Base-by-base conservation (phyloP, 352 stramenopile species). In the Pythium aquatile region DNA sequence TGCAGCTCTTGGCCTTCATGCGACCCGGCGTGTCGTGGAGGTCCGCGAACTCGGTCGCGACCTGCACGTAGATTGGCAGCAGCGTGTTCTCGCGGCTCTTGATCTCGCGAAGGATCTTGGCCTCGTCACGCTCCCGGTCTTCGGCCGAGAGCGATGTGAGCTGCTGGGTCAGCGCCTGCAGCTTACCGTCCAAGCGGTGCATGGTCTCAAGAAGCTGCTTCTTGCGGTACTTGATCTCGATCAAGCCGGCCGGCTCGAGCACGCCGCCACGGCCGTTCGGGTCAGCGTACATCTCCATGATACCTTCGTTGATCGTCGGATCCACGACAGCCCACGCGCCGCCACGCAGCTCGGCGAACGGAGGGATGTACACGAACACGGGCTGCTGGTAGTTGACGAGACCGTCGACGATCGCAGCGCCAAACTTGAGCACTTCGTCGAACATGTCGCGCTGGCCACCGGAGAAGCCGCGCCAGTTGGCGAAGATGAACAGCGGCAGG, bases 281-380 rank as follows among this genome's bases (percentile, higher is more conserved):
- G 65, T 98, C 92, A 28, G 97, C 96, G 83, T 99, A 99, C 97
- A 99, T 99, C 85, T 99, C 98, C 98, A 99, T 99, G 60, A 99
- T 96, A 60, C 94, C 91, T 24, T 97, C 75, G 79, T 99, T 99
- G 82, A 99, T 99, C 20, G 97, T 99, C 40, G 94, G 87, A 90
- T 99, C 98, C 13, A 99, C 94, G 14, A 99, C 98, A 37, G 99
- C 98, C 97, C 98, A 99, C 6, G 98, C 98, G 42, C 98, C 98
- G 75, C 98, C 98, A 65, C 98, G 90, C 48, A 99, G 93, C 79
- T 99, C 98, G 40, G 93, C 97, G 76, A 98, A 97, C 32, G 98
- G 98, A 61, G 98, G 98, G 66, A 99, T 99, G 86, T 99, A 99
- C 48, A 99, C 97, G 72, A 99, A 99, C 51, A 99, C 96, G 49